Evolutionary conservation across 164 flowering plant species (phyloP), one percentile per base, ranked within the genome.

Genomic region (Aristolochia californica): DNA sequence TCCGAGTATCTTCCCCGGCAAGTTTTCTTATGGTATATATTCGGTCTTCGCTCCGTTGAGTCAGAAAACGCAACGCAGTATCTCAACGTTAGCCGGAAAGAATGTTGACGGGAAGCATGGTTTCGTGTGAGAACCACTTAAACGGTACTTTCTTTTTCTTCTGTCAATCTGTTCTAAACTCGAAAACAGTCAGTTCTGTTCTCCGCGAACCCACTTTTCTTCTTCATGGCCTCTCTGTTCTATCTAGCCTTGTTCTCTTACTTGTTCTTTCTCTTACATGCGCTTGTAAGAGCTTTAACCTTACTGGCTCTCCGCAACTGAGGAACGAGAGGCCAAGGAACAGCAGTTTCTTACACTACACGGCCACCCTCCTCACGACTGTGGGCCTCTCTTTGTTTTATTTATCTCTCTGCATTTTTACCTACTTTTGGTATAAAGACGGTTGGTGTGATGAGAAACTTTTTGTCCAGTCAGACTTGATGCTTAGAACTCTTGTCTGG

Each of bases 181-280:
- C 34, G 52, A 45, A 34, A 28, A n/a, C 58, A 13, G 62, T 34
- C 54, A 48, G 56, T 61, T 66, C 24, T 63, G 71, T 80, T 24
- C 67, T 80, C 38, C 67, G 71, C 1, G 68, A 78, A 52, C 84
- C 84, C 57, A 57, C 75, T 38, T 76, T 81, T 56, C 48, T 81
- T 56, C 48, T 71, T 14, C 83, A 72, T 68, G 80, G 72, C 58
- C 49, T 79, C 58, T 83, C 83, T 55, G 81, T 67, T 62, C 68
- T 62, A 11, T 57, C 71, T 20, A 85, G 85, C 67, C 34, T 84
- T 17, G 26, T 76, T 60, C 59, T 83, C 77, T 63, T 83, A 13
- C 45, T 77, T 44, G 58, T 58, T 47, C 55, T 83, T n/a, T 63
- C 70, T 18, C 23, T 72, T 10, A 63, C 51, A 44, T 81, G 82